Conservation (phyloP, 2,329 filamentous ascomycete genomes). For the Coniochaeta sp. region DNA sequence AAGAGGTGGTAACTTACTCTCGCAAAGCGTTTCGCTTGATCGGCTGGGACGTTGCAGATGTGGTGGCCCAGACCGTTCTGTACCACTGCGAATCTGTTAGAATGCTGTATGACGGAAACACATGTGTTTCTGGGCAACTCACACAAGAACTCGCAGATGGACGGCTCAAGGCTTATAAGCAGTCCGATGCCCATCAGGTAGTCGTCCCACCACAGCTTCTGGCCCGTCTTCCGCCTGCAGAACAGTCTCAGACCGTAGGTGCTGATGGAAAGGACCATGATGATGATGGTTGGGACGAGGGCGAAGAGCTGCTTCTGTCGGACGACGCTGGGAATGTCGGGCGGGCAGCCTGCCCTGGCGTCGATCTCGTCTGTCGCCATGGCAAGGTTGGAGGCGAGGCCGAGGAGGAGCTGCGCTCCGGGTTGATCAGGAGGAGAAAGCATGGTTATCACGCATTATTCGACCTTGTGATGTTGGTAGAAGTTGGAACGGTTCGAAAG, state of each 20-base stretch:
- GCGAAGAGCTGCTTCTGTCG: constrained; percentile 2
- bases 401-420: background rate
- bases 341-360: background rate
- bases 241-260: constrained; percentile 6
- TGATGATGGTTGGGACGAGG: constrained; percentile 7
- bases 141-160: constrained; percentile 9
- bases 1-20: constrained; percentile 1
- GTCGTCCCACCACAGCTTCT: constrained; percentile 7
- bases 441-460: background rate
- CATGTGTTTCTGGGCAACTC: background rate
- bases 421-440: background rate
- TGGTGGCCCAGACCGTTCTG: constrained; percentile 8
- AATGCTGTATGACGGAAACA: background rate
- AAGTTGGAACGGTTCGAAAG: too few species aligned
- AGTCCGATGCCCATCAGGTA: constrained; percentile 8
- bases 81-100: constrained; percentile 4
- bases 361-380: background rate
- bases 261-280: constrained; percentile 5
- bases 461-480: background rate
- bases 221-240: constrained; percentile 5
- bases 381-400: background rate
- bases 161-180: constrained; percentile 6
- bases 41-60: constrained; percentile 5
- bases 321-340: constrained; percentile 5
- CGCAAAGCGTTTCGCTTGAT: background rate